These are phyloP conservation scores for Barbatosphaeria neglecta DNA, from an alignment of 495 filamentous ascomycete species.

Conservation along the genomic window DNA sequence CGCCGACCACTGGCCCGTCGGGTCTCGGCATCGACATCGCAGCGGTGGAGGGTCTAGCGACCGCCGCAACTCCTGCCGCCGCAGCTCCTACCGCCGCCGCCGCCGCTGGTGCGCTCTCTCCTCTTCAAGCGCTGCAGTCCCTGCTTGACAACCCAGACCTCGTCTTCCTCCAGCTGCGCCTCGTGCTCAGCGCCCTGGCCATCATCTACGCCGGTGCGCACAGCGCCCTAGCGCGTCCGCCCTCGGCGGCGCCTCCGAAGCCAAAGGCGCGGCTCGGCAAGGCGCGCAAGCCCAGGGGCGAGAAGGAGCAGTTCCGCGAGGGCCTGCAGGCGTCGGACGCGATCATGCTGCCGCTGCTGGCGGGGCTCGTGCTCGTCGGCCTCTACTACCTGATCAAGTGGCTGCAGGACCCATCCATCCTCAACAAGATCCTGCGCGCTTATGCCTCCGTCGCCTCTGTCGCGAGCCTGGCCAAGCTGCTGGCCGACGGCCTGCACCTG, in stretches of 20 bases:
- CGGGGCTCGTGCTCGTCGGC: constrained; percentile 57
- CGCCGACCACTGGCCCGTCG: too few species aligned
- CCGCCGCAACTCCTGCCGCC: too few species aligned
- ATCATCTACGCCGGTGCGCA: constrained; percentile 36
- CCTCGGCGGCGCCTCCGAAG: constrained; percentile 57
- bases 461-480: constrained; percentile 56
- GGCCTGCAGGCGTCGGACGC: constrained; percentile 72
- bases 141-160: constrained; percentile 24
- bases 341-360: constrained; percentile 74
- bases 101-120: too few species aligned
- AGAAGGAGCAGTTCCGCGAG: constrained; percentile 57
- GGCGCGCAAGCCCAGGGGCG: constrained; percentile 46
- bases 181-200: constrained; percentile 27
- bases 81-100: not conserved
- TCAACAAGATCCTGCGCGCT: constrained; percentile 74
- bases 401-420: constrained; percentile 63
- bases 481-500: constrained; percentile 56
- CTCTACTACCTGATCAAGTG: constrained; percentile 87
- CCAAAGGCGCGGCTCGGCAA: constrained; percentile 24
- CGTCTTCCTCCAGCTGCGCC: constrained; percentile 24
- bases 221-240: constrained; percentile 54
- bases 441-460: constrained; percentile 78
- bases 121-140: not conserved
- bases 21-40: too few species aligned
- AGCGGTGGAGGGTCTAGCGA: too few species aligned